Conservation (phyloP, 2,329 filamentous ascomycete species). For the Cytospora piceicola region DNA sequence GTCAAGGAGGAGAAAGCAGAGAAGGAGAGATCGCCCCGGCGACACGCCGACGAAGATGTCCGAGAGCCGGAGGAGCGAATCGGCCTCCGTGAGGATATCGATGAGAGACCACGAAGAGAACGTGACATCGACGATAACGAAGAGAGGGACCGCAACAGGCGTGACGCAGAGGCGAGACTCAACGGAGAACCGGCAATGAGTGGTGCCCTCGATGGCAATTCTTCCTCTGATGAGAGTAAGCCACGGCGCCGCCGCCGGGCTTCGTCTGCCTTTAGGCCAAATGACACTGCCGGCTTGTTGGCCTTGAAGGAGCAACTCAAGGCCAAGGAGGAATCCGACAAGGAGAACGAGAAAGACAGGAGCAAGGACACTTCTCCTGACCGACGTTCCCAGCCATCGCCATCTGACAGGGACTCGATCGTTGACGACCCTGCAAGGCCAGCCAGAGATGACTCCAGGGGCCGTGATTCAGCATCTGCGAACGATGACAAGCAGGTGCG, state of each 20-base stretch:
- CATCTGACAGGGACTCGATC: constrained; percentile 11
- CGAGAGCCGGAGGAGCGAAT: constrained; percentile 35
- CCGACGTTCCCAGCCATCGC: constrained; percentile 20
- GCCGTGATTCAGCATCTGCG: constrained; percentile 45
- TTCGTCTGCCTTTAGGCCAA: constrained; percentile 55
- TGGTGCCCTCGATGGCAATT: constrained; percentile 46
- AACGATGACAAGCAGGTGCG: constrained; percentile 57
- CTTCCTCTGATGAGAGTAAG: constrained; percentile 46
- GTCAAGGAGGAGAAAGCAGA: constrained; percentile 43
- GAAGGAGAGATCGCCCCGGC: constrained; percentile 38
- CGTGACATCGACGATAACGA: constrained; percentile 32
- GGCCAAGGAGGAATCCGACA: constrained; percentile 44
- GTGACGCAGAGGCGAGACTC: constrained; percentile 45
- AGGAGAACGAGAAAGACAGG: constrained; percentile 30
- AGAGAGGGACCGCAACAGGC: constrained; percentile 40
- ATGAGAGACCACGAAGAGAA: constrained; percentile 31
- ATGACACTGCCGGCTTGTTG: constrained; percentile 53
- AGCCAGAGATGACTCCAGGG: constrained; percentile 43
- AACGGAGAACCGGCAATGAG: constrained; percentile 41
- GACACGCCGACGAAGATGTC: constrained; percentile 37
- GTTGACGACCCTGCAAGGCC: constrained; percentile 8
- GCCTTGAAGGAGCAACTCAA: constrained; percentile 56
- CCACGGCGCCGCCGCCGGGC: constrained; percentile 44
- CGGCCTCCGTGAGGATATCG: constrained; percentile 32
- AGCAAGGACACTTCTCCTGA: constrained; percentile 36